Evolutionary conservation across 306 rosid species (phyloP).

Genomic region (Dryas alaskensis): DNA sequence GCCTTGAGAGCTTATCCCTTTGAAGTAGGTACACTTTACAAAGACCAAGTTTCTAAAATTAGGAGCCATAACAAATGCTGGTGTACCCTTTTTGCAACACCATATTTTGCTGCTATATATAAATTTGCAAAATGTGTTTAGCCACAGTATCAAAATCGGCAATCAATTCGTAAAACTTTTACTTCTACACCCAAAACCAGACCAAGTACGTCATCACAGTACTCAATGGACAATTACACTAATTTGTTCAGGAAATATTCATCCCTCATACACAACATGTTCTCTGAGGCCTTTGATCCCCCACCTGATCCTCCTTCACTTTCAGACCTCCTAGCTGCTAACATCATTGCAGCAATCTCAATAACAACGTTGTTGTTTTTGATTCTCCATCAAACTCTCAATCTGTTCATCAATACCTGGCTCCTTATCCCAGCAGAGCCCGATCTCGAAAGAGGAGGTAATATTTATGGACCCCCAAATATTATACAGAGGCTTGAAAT

Average conservation of each 20-base stretch:
- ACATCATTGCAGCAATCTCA: slow-evolving; percentile 28
- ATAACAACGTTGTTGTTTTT: slow-evolving; percentile 25
- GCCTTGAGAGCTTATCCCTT: not conserved
- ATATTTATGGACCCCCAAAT: not conserved
- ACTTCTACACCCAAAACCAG: not conserved
- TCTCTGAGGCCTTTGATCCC: slow-evolving; percentile 12
- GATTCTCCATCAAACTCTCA: slow-evolving; percentile 25
- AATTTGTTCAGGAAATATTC: slow-evolving; percentile 8
- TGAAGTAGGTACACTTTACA: not conserved
- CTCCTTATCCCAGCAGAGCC: slow-evolving; percentile 1
- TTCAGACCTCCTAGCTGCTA: slow-evolving; percentile 23
- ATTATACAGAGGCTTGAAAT: slow-evolving; percentile 14
- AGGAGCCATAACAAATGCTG: slow-evolving; percentile 1
- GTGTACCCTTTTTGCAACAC: not conserved
- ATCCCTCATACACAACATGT: slow-evolving; percentile 7
- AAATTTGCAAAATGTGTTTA: not conserved
- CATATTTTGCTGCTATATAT: not conserved
- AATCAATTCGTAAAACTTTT: not conserved
- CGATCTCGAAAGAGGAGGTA: slow-evolving; percentile 17
- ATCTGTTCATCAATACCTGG: slow-evolving; percentile 25
- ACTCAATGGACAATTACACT: not conserved
- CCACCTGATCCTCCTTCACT: not conserved
- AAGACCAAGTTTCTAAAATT: not conserved
- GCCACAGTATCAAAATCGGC: not conserved
- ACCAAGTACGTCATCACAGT: not conserved